Evolutionary conservation across 208 protist genomes (phyloP).

Genomic region (Leishmania turanica): DNA sequence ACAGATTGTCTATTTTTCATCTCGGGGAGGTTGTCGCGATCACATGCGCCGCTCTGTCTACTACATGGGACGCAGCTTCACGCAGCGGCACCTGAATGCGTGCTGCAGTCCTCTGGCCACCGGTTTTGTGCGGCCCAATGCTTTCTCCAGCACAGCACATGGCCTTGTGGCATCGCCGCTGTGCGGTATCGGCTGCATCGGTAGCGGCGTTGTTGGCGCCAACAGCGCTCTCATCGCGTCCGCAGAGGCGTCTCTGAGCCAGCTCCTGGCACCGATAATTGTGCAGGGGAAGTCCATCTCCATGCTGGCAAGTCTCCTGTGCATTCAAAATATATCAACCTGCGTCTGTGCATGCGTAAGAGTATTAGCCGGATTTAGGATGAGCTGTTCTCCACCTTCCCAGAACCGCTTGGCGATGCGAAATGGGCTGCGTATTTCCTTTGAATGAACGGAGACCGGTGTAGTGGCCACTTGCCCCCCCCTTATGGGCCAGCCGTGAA

Average conservation of each 20-base stretch:
- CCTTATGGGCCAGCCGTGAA: not conserved
- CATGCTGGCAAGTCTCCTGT: conserved; percentile 50
- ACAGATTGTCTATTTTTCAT: not conserved
- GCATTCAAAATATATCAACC: conserved; percentile 87
- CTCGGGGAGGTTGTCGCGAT: not conserved
- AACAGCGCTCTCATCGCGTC: conserved; percentile 22
- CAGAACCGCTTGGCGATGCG: not conserved
- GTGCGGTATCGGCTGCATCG: conserved; percentile 31
- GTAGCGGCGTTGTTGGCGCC: conserved; percentile 19
- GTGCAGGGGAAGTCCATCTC: conserved; percentile 44
- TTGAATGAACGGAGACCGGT: no score
- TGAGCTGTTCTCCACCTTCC: not conserved
- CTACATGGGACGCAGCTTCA: conserved; percentile 87
- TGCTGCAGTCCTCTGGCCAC: conserved; percentile 75
- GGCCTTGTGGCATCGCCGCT: conserved; percentile 52
- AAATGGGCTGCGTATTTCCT: not conserved
- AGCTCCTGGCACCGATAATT: conserved; percentile 56
- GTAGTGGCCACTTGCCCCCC: not conserved
- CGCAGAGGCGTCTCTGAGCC: conserved; percentile 43
- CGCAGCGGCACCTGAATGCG: conserved; percentile 82
- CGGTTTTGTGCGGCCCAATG: conserved; percentile 77
- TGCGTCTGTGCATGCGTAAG: conserved; percentile 87
- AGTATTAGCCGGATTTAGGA: conserved; percentile 72
- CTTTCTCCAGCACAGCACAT: conserved; percentile 44
- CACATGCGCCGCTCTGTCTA: conserved; percentile 80